Percentiles rank a stretch among this genome's conserved stretches.
Evolutionary conservation across 164 flowering plant species (phyloP).

Genomic region (Aristolochia fimbriata): DNA sequence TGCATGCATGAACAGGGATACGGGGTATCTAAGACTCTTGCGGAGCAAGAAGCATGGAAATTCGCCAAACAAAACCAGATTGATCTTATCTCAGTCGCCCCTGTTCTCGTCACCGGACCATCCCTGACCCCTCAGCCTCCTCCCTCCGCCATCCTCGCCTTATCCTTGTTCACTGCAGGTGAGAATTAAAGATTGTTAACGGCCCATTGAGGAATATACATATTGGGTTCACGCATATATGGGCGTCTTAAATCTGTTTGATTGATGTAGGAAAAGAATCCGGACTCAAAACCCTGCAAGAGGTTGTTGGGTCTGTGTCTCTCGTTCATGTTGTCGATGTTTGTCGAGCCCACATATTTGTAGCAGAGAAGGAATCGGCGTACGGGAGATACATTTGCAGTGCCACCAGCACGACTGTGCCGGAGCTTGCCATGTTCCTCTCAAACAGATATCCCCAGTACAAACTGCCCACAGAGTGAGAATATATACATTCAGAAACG

Average conservation of each 20-base stretch:
- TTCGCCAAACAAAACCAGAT: slow-evolving; percentile 58
- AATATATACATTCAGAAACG: too few species aligned
- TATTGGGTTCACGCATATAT: too few species aligned
- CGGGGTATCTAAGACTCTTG: slow-evolving; percentile 14
- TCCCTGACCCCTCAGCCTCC: slow-evolving; percentile 47
- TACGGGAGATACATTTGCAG: slow-evolving; percentile 72
- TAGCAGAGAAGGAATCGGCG: slow-evolving; percentile 67
- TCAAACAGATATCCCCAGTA: slow-evolving; percentile 48
- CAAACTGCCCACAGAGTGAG: slow-evolving; percentile 59
- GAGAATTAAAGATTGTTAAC: neutral
- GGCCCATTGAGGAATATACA: too few species aligned
- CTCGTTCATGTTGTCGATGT: slow-evolving; percentile 64
- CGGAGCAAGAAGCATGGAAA: slow-evolving; percentile 20
- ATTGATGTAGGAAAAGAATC: too few species aligned
- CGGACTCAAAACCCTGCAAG: too few species aligned
- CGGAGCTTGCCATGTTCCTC: slow-evolving; percentile 64
- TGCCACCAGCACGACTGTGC: slow-evolving; percentile 39
- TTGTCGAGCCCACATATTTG: slow-evolving; percentile 52
- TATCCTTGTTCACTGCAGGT: neutral
- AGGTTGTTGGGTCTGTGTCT: slow-evolving; percentile 52
- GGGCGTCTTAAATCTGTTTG: too few species aligned
- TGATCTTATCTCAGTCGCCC: slow-evolving; percentile 54
- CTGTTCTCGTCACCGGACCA: slow-evolving; percentile 51
- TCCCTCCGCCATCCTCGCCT: slow-evolving; percentile 21
- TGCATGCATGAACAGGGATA: slow-evolving; percentile 40